Evolutionary conservation across 768 basidiomycete species (phyloP).

Genomic region (Mycena sanguinolenta): DNA sequence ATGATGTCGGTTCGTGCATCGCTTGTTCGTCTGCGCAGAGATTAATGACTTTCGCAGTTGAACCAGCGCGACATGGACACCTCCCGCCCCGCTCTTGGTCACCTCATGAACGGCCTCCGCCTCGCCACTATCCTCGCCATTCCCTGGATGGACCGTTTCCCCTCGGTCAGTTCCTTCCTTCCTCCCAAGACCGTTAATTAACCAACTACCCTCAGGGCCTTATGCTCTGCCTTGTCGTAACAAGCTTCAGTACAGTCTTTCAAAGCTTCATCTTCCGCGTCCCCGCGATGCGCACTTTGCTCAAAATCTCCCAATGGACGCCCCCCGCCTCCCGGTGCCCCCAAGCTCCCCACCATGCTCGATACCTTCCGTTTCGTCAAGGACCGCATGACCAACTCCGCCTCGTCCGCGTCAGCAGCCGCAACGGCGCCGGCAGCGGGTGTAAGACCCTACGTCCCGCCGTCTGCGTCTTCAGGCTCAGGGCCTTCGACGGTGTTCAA

Average conservation of each 20-base stretch:
- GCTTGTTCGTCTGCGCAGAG: background rate
- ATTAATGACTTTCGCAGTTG: conserved; percentile 42
- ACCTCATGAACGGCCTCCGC: conserved; percentile 77
- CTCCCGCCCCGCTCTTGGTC: conserved; percentile 67
- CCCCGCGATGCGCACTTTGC: conserved; percentile 53
- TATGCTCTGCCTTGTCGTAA: conserved; percentile 57
- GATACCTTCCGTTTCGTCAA: conserved; percentile 19
- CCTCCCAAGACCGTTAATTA: background rate
- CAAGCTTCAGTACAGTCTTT: conserved; percentile 56
- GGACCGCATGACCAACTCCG: background rate
- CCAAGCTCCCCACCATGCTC: conserved; percentile 47
- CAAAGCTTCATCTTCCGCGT: conserved; percentile 65
- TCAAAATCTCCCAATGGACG: conserved; percentile 51
- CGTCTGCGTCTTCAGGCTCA: too few species aligned
- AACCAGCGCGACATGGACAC: conserved; percentile 70
- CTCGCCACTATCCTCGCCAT: conserved; percentile 64
- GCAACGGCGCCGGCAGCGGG: too few species aligned
- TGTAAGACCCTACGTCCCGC: too few species aligned
- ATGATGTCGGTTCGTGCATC: conserved; percentile 73
- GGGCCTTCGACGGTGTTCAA: too few species aligned
- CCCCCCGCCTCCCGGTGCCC: conserved; percentile 44
- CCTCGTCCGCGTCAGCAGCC: too few species aligned
- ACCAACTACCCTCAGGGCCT: conserved; percentile 52
- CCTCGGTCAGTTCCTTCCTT: conserved; percentile 65
- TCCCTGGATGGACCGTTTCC: conserved; percentile 67